Evolutionary conservation across 2,329 filamentous ascomycete genomes (phyloP).

Genomic region (Phyllosticta capitalensis): DNA sequence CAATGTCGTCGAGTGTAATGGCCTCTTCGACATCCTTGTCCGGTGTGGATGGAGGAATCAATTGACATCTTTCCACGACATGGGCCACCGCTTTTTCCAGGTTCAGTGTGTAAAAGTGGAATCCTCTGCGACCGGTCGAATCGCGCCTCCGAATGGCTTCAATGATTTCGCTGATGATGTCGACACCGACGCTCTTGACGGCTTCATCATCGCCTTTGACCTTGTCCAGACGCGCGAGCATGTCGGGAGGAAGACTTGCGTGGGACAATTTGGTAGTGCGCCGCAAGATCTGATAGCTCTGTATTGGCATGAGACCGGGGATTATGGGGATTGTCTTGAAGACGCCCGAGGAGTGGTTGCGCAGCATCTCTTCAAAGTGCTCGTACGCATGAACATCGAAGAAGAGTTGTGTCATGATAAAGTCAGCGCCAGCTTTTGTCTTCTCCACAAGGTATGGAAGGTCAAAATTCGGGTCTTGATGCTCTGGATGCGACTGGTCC

Average conservation of each 20-base stretch:
- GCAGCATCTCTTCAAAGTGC: slow-evolving; percentile 64
- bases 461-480: slow-evolving; percentile 56
- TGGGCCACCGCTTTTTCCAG: slow-evolving; percentile 93
- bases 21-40: slow-evolving; percentile 38
- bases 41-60: slow-evolving; percentile 54
- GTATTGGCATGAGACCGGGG: slow-evolving; percentile 92
- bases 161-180: slow-evolving; percentile 77
- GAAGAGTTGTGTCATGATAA: slow-evolving; percentile 97
- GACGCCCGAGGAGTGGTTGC: slow-evolving; percentile 70
- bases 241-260: slow-evolving; percentile 62
- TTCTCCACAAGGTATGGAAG: slow-evolving; percentile 86
- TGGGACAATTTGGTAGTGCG: slow-evolving; percentile 91
- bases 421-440: slow-evolving; percentile 83
- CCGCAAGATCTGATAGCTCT: slow-evolving; percentile 92
- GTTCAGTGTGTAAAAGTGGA: slow-evolving; percentile 97
- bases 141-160: slow-evolving; percentile 59
- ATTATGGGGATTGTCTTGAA: slow-evolving; percentile 87
- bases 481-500: slow-evolving; percentile 80
- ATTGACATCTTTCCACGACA: slow-evolving; percentile 73
- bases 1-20: slow-evolving; percentile 36
- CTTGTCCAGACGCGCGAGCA: slow-evolving; percentile 60
- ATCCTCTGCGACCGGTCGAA: slow-evolving; percentile 45
- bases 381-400: slow-evolving; percentile 82
- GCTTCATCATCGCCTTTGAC: slow-evolving; percentile 73
- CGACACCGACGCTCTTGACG: slow-evolving; percentile 70